These are phyloP conservation scores for Trametes coccinea DNA, from an alignment of 768 basidiomycete genomes.

Conservation along the genomic window DNA sequence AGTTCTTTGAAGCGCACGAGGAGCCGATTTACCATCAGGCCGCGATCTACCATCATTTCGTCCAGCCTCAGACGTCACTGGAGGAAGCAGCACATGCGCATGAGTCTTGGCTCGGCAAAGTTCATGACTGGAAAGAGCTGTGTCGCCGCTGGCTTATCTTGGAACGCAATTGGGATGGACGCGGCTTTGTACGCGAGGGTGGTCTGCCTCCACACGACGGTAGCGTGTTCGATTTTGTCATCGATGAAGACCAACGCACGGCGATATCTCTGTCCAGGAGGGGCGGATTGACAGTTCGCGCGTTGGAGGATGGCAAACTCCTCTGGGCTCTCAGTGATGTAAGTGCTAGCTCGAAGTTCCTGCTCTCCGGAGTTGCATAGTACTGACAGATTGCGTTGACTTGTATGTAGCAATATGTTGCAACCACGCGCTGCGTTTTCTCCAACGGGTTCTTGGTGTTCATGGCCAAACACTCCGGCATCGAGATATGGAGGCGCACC, in stretches of 20 bases:
- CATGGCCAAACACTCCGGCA: slow-evolving; percentile 19
- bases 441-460: slow-evolving; percentile 24
- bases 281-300: slow-evolving; percentile 16
- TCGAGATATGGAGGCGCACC: slow-evolving; percentile 27
- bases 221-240: slow-evolving; percentile 13
- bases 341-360: not conserved
- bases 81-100: slow-evolving; percentile 12
- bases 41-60: slow-evolving; percentile 25
- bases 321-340: slow-evolving; percentile 25
- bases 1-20: slow-evolving; percentile 23
- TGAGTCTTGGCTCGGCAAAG: slow-evolving; percentile 8
- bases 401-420: slow-evolving; percentile 11
- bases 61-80: slow-evolving; percentile 17
- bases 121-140: slow-evolving; percentile 26
- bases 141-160: slow-evolving; percentile 21
- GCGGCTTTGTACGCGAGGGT: slow-evolving; percentile 24
- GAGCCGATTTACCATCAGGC: slow-evolving; percentile 27
- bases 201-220: slow-evolving; percentile 15
- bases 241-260: slow-evolving; percentile 25
- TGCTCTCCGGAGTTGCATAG: no score
- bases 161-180: slow-evolving; percentile 27
- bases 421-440: slow-evolving; percentile 6
- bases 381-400: no score
- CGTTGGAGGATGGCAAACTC: slow-evolving; percentile 20
- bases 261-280: slow-evolving; percentile 14